Conservation (phyloP, 495 filamentous ascomycete genomes). For the Lindgomyces ingoldianus region DNA sequence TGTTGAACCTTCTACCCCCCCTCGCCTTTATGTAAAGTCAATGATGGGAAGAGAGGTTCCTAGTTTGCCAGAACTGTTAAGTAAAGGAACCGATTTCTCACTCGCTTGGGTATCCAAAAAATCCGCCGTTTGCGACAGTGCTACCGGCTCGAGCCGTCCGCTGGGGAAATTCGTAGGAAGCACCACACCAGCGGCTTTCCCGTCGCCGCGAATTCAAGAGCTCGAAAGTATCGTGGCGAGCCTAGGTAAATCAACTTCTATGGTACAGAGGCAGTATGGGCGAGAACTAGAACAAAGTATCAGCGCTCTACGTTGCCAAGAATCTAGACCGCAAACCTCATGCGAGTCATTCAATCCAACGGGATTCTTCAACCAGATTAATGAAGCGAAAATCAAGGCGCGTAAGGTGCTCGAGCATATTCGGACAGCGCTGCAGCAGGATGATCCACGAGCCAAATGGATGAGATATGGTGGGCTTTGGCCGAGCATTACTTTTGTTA, state of each 20-base stretch:
- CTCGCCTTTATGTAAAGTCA: neutral
- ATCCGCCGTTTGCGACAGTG: neutral
- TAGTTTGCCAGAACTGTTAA: neutral
- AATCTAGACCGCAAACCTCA: neutral
- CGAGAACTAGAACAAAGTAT: slow-evolving; percentile 15
- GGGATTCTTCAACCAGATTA: neutral
- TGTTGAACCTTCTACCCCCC: neutral
- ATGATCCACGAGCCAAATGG: slow-evolving; percentile 50
- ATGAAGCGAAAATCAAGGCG: no score
- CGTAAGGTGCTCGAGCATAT: slow-evolving; percentile 32
- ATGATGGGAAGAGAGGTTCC: neutral
- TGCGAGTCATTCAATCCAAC: neutral
- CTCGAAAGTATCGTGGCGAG: neutral
- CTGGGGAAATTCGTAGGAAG: no score
- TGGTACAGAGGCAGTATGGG: slow-evolving; percentile 10
- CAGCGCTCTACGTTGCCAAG: slow-evolving; percentile 8
- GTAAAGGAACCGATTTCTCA: no score
- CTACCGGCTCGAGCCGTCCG: no score
- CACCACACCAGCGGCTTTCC: no score
- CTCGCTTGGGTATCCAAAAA: no score
- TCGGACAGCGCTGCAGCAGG: slow-evolving; percentile 37
- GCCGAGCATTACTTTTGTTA: slow-evolving; percentile 54
- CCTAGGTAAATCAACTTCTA: neutral
- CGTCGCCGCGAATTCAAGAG: neutral
- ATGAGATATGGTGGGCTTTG: slow-evolving; percentile 53